Percentiles rank a stretch among this genome's conserved stretches.
phyloP scores from a whole-genome alignment of 1,284 basidiomycete genomes.

The Volvariella surrecta region DNA sequence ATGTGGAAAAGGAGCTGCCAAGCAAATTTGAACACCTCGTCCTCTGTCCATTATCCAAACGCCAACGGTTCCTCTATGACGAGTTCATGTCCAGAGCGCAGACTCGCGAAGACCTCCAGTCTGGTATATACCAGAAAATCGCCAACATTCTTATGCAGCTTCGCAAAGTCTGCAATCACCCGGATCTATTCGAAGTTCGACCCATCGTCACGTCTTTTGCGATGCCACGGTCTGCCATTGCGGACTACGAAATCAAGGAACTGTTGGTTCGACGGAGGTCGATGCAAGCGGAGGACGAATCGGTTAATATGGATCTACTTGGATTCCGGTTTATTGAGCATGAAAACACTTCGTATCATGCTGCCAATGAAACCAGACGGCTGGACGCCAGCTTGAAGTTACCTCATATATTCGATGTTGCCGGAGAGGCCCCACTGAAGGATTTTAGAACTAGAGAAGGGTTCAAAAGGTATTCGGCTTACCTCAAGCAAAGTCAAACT shows the following conservation, averaged over 20 bases:
- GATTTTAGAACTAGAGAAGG: slow-evolving; percentile 75
- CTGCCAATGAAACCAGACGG: slow-evolving; percentile 41
- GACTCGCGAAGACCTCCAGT: slow-evolving; percentile 80
- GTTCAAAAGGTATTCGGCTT: slow-evolving; percentile 52
- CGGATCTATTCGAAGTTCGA: slow-evolving; percentile 91
- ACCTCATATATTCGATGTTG: slow-evolving; percentile 46
- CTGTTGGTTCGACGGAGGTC: slow-evolving; percentile 74
- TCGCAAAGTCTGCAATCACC: slow-evolving; percentile 93
- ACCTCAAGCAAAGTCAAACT: slow-evolving; percentile 44
- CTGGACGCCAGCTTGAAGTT: slow-evolving; percentile 72
- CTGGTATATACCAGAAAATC: slow-evolving; percentile 85
- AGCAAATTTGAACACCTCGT: slow-evolving; percentile 94
- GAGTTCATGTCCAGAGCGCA: slow-evolving; percentile 95
- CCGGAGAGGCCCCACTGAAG: slow-evolving; percentile 52
- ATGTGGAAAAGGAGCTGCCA: slow-evolving; percentile 94
- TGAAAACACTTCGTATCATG: slow-evolving; percentile 42
- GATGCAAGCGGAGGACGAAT: slow-evolving; percentile 32
- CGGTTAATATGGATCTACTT: slow-evolving; percentile 56
- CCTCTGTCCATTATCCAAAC: slow-evolving; percentile 87
- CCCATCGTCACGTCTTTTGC: slow-evolving; percentile 92
- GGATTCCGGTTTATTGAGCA: slow-evolving; percentile 57
- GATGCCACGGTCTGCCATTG: slow-evolving; percentile 73
- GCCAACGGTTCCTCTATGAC: slow-evolving; percentile 95
- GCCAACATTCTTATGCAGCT: slow-evolving; percentile 98
- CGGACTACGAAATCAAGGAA: slow-evolving; percentile 86